Percentiles rank a stretch among this genome's conserved stretches.
Conservation (phyloP, 2,329 filamentous ascomycete species). For the Stagonosporopsis rhizophila region DNA sequence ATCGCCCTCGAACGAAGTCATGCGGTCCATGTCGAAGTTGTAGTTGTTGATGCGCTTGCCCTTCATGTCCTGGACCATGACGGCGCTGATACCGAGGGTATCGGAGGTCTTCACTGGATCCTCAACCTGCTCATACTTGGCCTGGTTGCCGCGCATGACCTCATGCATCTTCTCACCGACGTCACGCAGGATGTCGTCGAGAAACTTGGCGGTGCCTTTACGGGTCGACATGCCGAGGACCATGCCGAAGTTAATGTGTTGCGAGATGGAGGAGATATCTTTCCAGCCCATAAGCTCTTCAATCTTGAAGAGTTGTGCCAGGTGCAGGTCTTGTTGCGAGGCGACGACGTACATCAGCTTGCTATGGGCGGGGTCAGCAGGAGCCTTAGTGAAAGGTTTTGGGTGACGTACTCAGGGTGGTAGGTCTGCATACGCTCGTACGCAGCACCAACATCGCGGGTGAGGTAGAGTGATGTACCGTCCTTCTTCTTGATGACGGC, state of each 20-base stretch:
- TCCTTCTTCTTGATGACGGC: constrained; percentile 72
- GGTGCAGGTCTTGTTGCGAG: constrained; percentile 68
- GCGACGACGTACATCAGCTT: constrained; percentile 74
- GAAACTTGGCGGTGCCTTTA: constrained; percentile 64
- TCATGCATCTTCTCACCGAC: constrained; percentile 97
- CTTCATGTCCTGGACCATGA: constrained; percentile 98
- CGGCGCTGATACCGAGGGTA: constrained; percentile 87
- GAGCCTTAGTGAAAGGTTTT: not conserved
- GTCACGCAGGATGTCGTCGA: constrained; percentile 58
- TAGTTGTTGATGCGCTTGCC: constrained; percentile 82
- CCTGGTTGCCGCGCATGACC: constrained; percentile 88
- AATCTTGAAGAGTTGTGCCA: constrained; percentile 71
- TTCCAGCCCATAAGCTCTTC: constrained; percentile 67
- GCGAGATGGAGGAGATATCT: constrained; percentile 64
- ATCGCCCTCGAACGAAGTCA: constrained; percentile 85
- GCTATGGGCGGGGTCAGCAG: constrained; percentile 20
- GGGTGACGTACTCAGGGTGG: constrained; percentile 59
- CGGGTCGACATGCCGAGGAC: constrained; percentile 69
- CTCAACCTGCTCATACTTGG: constrained; percentile 89
- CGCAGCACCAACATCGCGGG: constrained; percentile 72
- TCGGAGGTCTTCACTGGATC: constrained; percentile 84
- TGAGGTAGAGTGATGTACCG: constrained; percentile 72
- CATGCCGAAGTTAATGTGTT: constrained; percentile 72
- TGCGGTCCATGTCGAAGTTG: constrained; percentile 78
- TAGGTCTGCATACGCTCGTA: constrained; percentile 68